Percentiles rank a stretch among this genome's conserved stretches.
These are phyloP conservation scores for Naganishia friedmannii DNA, from an alignment of 768 basidiomycete genomes.

Conservation along the genomic window DNA sequence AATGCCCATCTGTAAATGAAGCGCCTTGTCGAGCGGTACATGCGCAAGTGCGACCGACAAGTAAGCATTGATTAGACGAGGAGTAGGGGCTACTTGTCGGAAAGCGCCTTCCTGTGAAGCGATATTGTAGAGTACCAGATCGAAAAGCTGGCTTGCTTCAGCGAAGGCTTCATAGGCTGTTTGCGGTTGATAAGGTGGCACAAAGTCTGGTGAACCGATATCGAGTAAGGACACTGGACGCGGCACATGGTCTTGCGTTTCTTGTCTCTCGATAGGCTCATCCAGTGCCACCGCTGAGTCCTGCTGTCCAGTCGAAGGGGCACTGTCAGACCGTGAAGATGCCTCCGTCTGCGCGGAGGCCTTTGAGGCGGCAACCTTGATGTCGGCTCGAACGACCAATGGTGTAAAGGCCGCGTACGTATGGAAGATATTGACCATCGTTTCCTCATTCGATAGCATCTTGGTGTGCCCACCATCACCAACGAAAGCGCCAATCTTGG, in stretches of 20 bases:
- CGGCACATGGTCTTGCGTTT: too few relatives aligned
- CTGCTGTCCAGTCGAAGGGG: conserved; percentile 16
- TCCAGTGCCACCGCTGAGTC: neutral
- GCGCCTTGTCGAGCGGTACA: conserved; percentile 57
- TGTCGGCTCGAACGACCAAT: conserved; percentile 61
- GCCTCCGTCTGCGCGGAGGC: conserved; percentile 27
- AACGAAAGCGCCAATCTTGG: conserved; percentile 32
- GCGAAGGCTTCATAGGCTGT: conserved; percentile 32
- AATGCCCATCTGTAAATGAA: conserved; percentile 56
- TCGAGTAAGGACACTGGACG: conserved; percentile 12
- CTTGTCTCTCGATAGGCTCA: conserved; percentile 5
- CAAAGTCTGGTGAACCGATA: conserved; percentile 31
- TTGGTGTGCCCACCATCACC: conserved; percentile 11
- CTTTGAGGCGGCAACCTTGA: conserved; percentile 53
- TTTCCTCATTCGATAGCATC: conserved; percentile 60
- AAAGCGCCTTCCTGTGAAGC: conserved; percentile 55
- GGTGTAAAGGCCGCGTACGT: conserved; percentile 77
- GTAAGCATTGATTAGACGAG: conserved; percentile 74
- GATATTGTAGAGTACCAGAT: conserved; percentile 11
- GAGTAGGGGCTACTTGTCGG: conserved; percentile 59
- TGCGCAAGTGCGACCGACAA: conserved; percentile 71
- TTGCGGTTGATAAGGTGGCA: conserved; percentile 32
- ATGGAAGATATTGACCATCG: conserved; percentile 81
- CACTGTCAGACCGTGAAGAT: conserved; percentile 15
- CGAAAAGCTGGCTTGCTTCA: conserved; percentile 35